Conservation (phyloP, 1,139 yeast genomes). For the Hansenula anomala region DNA sequence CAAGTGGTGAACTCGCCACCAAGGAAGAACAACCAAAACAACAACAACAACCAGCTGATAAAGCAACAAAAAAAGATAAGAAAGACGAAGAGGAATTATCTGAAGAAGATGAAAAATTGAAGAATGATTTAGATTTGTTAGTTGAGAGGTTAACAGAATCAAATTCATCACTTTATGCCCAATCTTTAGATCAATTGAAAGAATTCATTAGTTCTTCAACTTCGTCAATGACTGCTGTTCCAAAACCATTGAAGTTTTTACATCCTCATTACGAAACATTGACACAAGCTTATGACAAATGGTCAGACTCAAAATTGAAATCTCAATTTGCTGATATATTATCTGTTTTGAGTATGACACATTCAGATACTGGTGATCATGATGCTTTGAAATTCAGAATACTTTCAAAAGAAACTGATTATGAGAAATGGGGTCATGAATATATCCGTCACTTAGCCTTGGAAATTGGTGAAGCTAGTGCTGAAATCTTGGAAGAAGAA, state of each 20-base stretch:
- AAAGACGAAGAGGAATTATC: constrained; percentile 73
- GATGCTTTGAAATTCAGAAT: constrained; percentile 83
- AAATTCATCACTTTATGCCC: constrained; percentile 45
- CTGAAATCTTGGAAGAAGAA: constrained; percentile 62
- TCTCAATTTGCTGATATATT: constrained; percentile 72
- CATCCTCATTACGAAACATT: constrained; percentile 79
- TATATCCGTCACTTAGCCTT: constrained; percentile 93
- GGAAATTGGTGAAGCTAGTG: constrained; percentile 88
- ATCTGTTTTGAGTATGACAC: constrained; percentile 94
- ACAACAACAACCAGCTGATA: constrained; percentile 11
- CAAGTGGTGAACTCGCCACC: constrained; percentile 23
- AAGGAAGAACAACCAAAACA: constrained; percentile 19
- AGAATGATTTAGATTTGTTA: constrained; percentile 79
- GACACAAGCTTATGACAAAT: constrained; percentile 58
- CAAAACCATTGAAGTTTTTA: constrained; percentile 93
- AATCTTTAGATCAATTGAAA: constrained; percentile 65
- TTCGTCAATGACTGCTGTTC: constrained; percentile 98
- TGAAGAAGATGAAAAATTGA: constrained; percentile 90
- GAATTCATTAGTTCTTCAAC: constrained; percentile 85
- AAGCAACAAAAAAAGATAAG: constrained; percentile 29
- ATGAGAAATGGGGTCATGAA: constrained; percentile 97
- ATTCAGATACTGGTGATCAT: constrained; percentile 76
- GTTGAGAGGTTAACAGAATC: constrained; percentile 69
- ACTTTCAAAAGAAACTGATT: constrained; percentile 54
- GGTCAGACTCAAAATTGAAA: constrained; percentile 45